phyloP scores from a whole-genome alignment of 805 yeast species.

The Sugiyamaella valdiviana region DNA sequence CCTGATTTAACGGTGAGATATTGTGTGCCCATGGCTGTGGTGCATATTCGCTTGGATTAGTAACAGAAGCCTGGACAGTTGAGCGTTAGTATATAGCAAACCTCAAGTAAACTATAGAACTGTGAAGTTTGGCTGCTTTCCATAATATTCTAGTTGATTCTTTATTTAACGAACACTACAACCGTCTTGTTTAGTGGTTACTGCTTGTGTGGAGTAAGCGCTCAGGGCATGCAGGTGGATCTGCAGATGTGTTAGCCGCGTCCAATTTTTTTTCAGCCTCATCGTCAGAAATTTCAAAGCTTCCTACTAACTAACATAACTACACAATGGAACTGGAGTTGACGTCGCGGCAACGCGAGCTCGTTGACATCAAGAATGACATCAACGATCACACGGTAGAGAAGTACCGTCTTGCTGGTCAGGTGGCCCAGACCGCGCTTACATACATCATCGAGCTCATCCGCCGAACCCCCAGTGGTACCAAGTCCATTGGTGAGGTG shows the following conservation, averaged over 20 bases:
- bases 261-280: neutral
- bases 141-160: too few species aligned
- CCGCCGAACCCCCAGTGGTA: conserved; percentile 6
- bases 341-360: conserved; percentile 18
- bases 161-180: too few species aligned
- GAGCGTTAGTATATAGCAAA: too few species aligned
- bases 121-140: too few species aligned
- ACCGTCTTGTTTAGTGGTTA: too few species aligned
- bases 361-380: conserved; percentile 66
- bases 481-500: conserved; percentile 44
- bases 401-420: conserved; percentile 86
- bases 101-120: too few species aligned
- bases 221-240: neutral
- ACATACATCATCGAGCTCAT: conserved; percentile 42
- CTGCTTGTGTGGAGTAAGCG: too few species aligned
- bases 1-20: too few species aligned
- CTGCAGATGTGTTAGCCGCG: neutral
- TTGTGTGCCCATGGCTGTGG: too few species aligned
- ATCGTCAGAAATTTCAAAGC: conserved; percentile 1
- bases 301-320: neutral
- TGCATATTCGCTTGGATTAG: too few species aligned
- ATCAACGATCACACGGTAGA: conserved; percentile 57
- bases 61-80: too few species aligned
- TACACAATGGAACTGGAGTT: conserved; percentile 19
- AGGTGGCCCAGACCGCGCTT: conserved; percentile 77